Evolutionary conservation across 768 basidiomycete genomes (phyloP).

Genomic region (Suillus placidus): DNA sequence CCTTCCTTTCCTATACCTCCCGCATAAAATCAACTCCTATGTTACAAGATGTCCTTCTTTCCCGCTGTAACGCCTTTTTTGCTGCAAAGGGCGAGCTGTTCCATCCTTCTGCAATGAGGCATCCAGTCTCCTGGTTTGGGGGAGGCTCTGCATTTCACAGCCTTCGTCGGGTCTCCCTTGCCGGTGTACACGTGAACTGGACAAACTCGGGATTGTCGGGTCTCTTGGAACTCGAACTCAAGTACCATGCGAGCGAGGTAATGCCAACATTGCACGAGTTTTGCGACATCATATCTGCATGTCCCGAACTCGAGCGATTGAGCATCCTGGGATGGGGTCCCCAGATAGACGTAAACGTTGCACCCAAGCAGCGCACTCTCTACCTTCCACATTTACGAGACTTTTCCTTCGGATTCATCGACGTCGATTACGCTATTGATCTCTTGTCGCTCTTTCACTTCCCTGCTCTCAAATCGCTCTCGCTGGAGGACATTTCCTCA

Average conservation of each 20-base stretch:
- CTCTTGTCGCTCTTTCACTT: slow-evolving; percentile 43
- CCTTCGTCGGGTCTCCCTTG: slow-evolving; percentile 47
- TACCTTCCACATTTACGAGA: slow-evolving; percentile 33
- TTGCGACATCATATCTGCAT: slow-evolving; percentile 42
- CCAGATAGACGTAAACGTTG: slow-evolving; percentile 23
- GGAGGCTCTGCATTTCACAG: slow-evolving; percentile 32
- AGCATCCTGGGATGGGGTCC: slow-evolving; percentile 60
- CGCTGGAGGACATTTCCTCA: slow-evolving; percentile 50
- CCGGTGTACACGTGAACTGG: slow-evolving; percentile 66
- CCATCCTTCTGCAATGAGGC: slow-evolving; percentile 41
- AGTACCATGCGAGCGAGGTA: slow-evolving; percentile 59
- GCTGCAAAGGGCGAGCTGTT: slow-evolving; percentile 48
- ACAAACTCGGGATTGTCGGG: slow-evolving; percentile 39
- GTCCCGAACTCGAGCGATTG: slow-evolving; percentile 42
- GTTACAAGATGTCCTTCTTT: slow-evolving; percentile 46
- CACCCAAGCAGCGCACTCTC: slow-evolving; percentile 20
- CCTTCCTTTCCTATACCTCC: slow-evolving; percentile 48
- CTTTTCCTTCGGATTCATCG: slow-evolving; percentile 48
- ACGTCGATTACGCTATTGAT: slow-evolving; percentile 40
- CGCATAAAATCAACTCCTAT: slow-evolving; percentile 36
- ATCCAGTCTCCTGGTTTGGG: slow-evolving; percentile 46
- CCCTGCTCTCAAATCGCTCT: slow-evolving; percentile 40
- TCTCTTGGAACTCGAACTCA: slow-evolving; percentile 52
- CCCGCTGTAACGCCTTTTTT: slow-evolving; percentile 62
- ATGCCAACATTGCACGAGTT: slow-evolving; percentile 55